Base-by-base conservation (phyloP, 108 stramenopile species). In the Pelagomonas calceolata region DNA sequence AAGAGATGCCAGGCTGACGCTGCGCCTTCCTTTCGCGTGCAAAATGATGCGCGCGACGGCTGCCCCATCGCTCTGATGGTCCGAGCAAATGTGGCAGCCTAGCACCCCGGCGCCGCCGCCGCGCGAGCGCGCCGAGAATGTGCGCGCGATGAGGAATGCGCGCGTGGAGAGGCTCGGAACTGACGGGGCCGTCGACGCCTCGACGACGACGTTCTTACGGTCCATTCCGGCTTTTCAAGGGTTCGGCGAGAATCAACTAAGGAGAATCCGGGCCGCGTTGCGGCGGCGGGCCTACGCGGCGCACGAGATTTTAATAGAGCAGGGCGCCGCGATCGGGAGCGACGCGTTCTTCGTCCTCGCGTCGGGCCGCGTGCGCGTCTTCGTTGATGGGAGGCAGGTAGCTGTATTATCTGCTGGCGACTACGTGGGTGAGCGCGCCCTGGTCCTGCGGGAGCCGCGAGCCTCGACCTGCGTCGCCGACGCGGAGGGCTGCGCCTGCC, bases 401-500 rank as follows among this genome's bases (percentile, higher is more conserved):
- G 35, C 30, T 14, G 75, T 60, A 12, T 64, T 70, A 46, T 26
- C 21, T 3, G 33, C 32, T 21, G 86, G 86, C 21, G 77, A 82
- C 30, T 84, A 84, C 70, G 83, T 85, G 65, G 86, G 86, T 31
- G 81, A 87, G 71, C 73, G 79, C 16, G 79, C 84, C 29, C 74
- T 87, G 29, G 67, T 79, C 36, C 78, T 82, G 0, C 73, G 67
- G 12, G 84, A 84, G 65, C 72, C 78, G 14, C 77, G 80, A 15
- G 72, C 70, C 26, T 80, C 80, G 15, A 72, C 66, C 33, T 37
- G 68, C 51, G 66, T 66, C 21, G 65, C 72, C 31, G 36, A 45
- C 60, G 70, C 32, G 0, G 35, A 36, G 26, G 39, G 39, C 39
- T 29, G 36, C 0, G 12, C 51, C 10, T 71, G 63, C 45, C 36